Conservation (phyloP, 129 eudicot genomes). For the Flaveria sonorensis region DNA sequence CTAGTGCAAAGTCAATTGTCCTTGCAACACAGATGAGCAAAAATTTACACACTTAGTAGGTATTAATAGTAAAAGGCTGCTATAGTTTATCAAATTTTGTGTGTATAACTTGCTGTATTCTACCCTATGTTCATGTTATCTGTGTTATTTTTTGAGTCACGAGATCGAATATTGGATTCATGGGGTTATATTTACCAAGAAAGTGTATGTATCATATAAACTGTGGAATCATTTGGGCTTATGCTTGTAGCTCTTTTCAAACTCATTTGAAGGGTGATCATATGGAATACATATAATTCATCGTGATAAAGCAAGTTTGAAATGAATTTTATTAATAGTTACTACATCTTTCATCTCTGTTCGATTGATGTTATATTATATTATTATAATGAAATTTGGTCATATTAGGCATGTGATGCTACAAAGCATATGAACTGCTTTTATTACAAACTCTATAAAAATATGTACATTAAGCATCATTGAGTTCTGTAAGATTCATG, state of each 20-base stretch:
- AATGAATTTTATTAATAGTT: not conserved
- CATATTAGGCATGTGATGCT: conserved; percentile 7
- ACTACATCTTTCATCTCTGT: conserved; percentile 13
- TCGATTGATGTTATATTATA: conserved; percentile 14
- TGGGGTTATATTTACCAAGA: conserved; percentile 8
- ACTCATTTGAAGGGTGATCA: not conserved
- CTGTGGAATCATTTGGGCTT: conserved; percentile 9
- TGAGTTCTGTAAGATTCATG: conserved; percentile 3
- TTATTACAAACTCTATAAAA: conserved; percentile 21
- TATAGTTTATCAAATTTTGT: conserved; percentile 18
- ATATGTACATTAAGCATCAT: conserved; percentile 17
- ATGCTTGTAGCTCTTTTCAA: conserved; percentile 1
- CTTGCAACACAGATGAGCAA: conserved; percentile 74
- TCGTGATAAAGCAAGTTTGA: not conserved
- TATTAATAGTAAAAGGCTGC: conserved; percentile 17
- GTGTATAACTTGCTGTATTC: not conserved
- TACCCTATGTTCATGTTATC: conserved; percentile 17
- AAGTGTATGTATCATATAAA: not conserved
- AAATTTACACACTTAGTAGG: conserved; percentile 44
- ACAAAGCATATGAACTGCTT: conserved; percentile 6
- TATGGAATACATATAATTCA: not conserved
- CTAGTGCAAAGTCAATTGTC: conserved; percentile 68
- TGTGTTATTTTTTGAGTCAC: not conserved
- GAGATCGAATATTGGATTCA: not conserved
- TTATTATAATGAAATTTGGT: not conserved